Base-by-base conservation (phyloP, 2,329 filamentous ascomycete species). In the Alternaria rosae region DNA sequence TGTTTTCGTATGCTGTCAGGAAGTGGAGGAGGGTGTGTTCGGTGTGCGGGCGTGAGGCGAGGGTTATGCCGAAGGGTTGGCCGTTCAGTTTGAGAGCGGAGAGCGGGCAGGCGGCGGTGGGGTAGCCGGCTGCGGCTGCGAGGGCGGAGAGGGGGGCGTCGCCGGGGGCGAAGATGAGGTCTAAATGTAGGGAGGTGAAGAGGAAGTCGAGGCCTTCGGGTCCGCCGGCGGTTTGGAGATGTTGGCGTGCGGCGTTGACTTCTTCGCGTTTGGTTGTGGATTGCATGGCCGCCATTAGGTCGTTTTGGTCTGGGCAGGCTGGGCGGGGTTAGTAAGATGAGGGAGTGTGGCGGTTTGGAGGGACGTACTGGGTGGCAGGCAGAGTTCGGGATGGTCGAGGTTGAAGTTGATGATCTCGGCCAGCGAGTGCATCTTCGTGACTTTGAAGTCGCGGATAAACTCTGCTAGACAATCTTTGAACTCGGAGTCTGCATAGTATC, bases 331-430 rank as follows among this genome's bases (percentile, higher is more conserved):
- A 64, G 57, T 54, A 42, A 12, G 42, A 12, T 5, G 11, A 5
- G 15, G 6, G n/a, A 2, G 38, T 12, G 12, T 13, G 15, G 21
- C 7, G 11, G 13, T 38, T 21, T 17, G 17, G 30, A 53, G 13
- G n/a, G 41, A 54, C 68, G 4, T 70, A 76, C 73, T 66, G 4
- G 74, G 72, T 28, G 76, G 74, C 1, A 78, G 68, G 12, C 70
- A 73, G 15, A 78, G 72, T 52, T 79, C 76, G 7, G 75, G 73
- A 35, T 79, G 76, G 35, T 78, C 74, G 25, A 73, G 65, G 55
- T 79, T 79, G 66, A 78, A 78, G 62, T 79, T 76, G 50, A 78
- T 78, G 54, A 78, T 76, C 48, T 78, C 77, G 21, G 76, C 74
- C 21, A 78, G 68, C 4, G 75, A 78, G 64, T 77, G 75, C 9